A percentile compares a stretch with the other conserved stretches of the same genome.
Evolutionary conservation across 164 flowering plant species (phyloP).

Genomic region (Aristolochia fimbriata): DNA sequence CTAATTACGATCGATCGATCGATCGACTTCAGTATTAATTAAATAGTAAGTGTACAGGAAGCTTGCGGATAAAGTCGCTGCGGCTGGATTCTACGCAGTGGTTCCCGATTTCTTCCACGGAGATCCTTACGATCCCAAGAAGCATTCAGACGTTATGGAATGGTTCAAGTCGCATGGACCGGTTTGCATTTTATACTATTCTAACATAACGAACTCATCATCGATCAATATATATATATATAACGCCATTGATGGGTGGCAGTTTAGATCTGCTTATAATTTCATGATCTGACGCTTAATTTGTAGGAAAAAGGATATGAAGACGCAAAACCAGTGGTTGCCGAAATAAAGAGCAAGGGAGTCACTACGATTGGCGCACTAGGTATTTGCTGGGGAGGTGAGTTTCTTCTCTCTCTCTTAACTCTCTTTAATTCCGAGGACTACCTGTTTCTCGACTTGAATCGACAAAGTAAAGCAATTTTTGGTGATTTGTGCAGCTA

Average conservation of each 20-base stretch:
- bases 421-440: too few species aligned
- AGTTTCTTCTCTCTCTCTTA: conserved; percentile 5
- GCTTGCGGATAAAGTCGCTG: conserved; percentile 64
- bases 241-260: too few species aligned
- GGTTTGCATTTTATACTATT: conserved; percentile 20
- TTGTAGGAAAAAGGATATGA: conserved; percentile 51
- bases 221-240: too few species aligned
- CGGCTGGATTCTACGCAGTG: conserved; percentile 50
- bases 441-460: too few species aligned
- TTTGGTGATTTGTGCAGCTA: conserved; percentile 29
- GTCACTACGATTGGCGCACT: conserved; percentile 45
- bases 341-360: conserved; percentile 47
- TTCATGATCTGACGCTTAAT: too few species aligned
- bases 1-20: too few species aligned
- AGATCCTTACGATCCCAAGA: conserved; percentile 31
- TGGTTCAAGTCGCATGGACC: conserved; percentile 50
- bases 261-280: too few species aligned
- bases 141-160: conserved; percentile 16
- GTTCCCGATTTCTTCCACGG: conserved; percentile 61
- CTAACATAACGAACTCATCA: neutral
- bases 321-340: conserved; percentile 47
- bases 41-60: conserved; percentile 23
- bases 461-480: too few species aligned
- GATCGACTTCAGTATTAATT: too few species aligned
- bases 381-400: conserved; percentile 77